Conservation (phyloP, 345 rosid species). For the Brassica incana region DNA sequence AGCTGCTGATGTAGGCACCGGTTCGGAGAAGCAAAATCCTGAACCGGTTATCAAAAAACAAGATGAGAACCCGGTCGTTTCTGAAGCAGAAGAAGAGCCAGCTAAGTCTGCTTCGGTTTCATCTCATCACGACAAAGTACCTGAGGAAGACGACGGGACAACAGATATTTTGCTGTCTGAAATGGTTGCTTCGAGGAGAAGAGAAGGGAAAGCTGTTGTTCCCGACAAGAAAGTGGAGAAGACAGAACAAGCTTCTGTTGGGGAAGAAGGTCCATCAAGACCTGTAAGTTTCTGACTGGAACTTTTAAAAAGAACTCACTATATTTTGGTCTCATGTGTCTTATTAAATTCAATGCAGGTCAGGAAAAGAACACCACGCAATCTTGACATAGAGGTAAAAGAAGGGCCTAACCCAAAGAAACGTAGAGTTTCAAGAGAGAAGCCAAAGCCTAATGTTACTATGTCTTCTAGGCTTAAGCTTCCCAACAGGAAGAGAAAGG, state of each 20-base stretch:
- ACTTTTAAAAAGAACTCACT: background rate
- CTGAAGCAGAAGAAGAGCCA: constrained; percentile 37
- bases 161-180: constrained; percentile 45
- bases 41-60: constrained; percentile 42
- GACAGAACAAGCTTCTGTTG: constrained; percentile 34
- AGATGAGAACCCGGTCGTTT: constrained; percentile 39
- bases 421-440: constrained; percentile 30
- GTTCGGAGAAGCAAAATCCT: constrained; percentile 45
- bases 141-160: constrained; percentile 32
- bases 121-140: constrained; percentile 33
- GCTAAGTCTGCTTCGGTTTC: constrained; percentile 39
- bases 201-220: constrained; percentile 42
- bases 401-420: constrained; percentile 48
- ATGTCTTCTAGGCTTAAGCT: constrained; percentile 48
- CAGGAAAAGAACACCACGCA: constrained; percentile 39
- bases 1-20: constrained; percentile 38
- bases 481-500: constrained; percentile 51
- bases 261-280: constrained; percentile 42
- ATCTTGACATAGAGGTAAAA: constrained; percentile 41
- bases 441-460: constrained; percentile 31
- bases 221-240: constrained; percentile 37
- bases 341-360: constrained; percentile 22
- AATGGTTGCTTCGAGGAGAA: constrained; percentile 41
- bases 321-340: background rate
- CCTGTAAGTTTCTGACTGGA: constrained; percentile 41